A percentile compares a stretch with the other conserved stretches of the same genome.
Conservation (phyloP, 371 early-diverging fungal genomes). For the Haplosporangium sp. region DNA sequence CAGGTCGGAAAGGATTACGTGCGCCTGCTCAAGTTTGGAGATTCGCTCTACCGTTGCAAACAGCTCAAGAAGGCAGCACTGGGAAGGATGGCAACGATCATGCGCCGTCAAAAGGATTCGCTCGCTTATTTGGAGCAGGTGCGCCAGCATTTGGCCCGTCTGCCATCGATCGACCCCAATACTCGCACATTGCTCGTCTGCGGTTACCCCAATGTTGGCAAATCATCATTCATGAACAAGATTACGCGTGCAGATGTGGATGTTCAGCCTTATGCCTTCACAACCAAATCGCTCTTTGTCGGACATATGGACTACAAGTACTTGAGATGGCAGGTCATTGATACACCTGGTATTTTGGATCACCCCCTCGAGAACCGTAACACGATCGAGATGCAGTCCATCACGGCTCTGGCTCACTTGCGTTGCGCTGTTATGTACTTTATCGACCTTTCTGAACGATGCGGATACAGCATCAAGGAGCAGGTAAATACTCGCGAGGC, state of each 20-base stretch:
- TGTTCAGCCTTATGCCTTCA: conserved; percentile 99
- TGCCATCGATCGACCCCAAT: conserved; percentile 99
- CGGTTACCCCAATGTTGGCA: conserved; percentile 99
- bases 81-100: conserved; percentile 99
- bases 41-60: conserved; percentile 99
- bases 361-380: conserved; percentile 99
- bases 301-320: conserved; percentile 99
- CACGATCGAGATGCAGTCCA: conserved; percentile 99
- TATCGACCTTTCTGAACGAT: conserved; percentile 99
- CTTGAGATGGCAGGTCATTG: conserved; percentile 99
- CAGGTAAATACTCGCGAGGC: conserved; percentile 69
- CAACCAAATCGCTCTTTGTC: conserved; percentile 99
- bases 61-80: conserved; percentile 99
- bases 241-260: conserved; percentile 99
- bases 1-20: conserved; percentile 98
- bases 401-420: conserved; percentile 99
- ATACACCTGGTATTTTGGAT: conserved; percentile 99
- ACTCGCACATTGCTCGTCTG: conserved; percentile 98
- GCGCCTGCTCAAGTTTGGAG: conserved; percentile 99
- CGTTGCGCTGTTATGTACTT: conserved; percentile 98
- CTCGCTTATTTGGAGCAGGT: conserved; percentile 99
- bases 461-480: conserved; percentile 97
- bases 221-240: conserved; percentile 99
- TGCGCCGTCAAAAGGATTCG: conserved; percentile 98
- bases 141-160: conserved; percentile 98